phyloP scores from a whole-genome alignment of 495 filamentous ascomycete genomes.

The Tetracladium setigerum region DNA sequence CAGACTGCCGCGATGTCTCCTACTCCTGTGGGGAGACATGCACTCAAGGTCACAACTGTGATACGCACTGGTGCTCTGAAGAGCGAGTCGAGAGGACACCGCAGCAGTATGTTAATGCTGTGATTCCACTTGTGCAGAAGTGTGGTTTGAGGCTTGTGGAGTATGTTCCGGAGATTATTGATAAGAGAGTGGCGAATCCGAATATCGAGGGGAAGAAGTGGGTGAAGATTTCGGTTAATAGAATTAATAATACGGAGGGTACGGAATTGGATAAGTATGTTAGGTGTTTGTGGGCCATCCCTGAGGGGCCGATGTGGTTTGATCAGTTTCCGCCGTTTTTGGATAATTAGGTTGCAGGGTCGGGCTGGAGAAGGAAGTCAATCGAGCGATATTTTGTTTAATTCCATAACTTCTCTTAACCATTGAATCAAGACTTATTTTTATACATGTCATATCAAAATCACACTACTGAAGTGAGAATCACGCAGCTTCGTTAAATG shows the following conservation, averaged over 20 bases:
- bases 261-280: conserved; percentile 19
- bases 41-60: conserved; percentile 12
- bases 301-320: no score
- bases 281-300: conserved; percentile 9
- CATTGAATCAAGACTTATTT: no score
- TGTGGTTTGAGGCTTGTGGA: conserved; percentile 19
- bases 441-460: no score
- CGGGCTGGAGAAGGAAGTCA: no score
- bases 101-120: conserved; percentile 12
- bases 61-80: conserved; percentile 6
- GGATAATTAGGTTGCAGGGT: no score
- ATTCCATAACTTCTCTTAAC: no score
- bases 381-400: no score
- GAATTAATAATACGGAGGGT: conserved; percentile 19
- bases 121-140: conserved; percentile 8
- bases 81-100: conserved; percentile 3
- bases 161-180: neutral
- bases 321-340: no score
- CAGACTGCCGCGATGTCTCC: conserved; percentile 17
- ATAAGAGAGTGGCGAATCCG: conserved; percentile 15
- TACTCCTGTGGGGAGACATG: conserved; percentile 9
- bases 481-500: no score
- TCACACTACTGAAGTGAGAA: no score
- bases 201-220: conserved; percentile 20
- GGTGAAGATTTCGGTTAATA: conserved; percentile 21